Evolutionary conservation across 371 early-diverging fungal species (phyloP).

Genomic region (Mucor racemosus): DNA sequence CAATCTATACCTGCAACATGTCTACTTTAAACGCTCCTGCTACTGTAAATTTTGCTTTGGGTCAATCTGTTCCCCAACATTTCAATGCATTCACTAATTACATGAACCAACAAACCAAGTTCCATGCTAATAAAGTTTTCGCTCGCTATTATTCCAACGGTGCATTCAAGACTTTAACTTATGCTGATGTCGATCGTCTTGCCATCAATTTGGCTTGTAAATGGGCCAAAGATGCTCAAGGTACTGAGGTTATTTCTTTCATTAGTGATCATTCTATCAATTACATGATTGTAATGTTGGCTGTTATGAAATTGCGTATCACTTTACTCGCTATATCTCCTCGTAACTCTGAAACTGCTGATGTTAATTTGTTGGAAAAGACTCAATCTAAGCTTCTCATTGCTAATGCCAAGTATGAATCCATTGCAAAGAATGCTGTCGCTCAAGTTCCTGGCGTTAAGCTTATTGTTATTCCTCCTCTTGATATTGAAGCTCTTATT

Average conservation of each 20-base stretch:
- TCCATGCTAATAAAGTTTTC: conserved; percentile 12
- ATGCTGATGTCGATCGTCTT: conserved; percentile 33
- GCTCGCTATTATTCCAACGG: conserved; percentile 8
- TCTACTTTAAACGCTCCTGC: background rate
- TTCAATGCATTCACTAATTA: conserved; percentile 5
- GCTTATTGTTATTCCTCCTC: background rate
- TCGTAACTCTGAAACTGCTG: conserved; percentile 38
- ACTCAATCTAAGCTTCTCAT: conserved; percentile 26
- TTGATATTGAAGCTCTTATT: conserved; percentile 19
- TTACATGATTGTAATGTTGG: conserved; percentile 30
- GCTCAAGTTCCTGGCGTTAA: conserved; percentile 7
- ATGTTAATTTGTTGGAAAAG: conserved; percentile 30
- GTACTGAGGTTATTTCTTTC: conserved; percentile 15
- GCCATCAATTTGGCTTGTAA: conserved; percentile 37
- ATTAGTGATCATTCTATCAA: conserved; percentile 30
- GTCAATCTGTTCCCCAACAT: background rate
- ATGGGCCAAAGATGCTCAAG: conserved; percentile 8
- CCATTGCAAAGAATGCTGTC: conserved; percentile 12
- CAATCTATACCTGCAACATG: background rate
- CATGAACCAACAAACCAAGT: conserved; percentile 1
- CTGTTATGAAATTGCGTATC: conserved; percentile 31
- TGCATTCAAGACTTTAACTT: conserved; percentile 27
- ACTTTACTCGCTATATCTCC: conserved; percentile 34
- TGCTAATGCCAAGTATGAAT: conserved; percentile 22
- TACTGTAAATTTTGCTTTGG: too few relatives aligned